Conservation (phyloP, 108 stramenopile genomes). For the Skeletonema potamos region DNA sequence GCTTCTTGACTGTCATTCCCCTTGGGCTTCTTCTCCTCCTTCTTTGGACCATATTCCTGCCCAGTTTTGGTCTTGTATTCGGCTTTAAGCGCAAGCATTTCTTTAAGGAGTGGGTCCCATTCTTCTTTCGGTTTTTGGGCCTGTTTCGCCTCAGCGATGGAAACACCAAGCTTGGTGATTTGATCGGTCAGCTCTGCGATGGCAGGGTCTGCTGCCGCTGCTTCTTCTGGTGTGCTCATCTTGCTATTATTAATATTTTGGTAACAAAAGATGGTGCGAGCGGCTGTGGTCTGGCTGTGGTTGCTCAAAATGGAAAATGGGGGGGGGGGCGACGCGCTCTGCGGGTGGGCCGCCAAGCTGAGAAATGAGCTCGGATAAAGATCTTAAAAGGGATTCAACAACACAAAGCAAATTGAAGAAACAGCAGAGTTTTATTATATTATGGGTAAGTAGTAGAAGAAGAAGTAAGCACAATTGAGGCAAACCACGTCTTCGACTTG, state of each 20-base stretch:
- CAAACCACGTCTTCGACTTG: too few relatives aligned
- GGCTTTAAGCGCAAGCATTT: slow-evolving; percentile 76
- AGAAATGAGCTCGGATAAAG: too few relatives aligned
- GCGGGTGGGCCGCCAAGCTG: too few relatives aligned
- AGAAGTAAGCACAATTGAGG: too few relatives aligned
- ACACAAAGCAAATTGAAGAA: too few relatives aligned
- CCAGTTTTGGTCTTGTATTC: slow-evolving; percentile 75
- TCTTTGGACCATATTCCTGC: slow-evolving; percentile 56
- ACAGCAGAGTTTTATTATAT: too few relatives aligned
- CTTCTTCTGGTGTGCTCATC: background rate
- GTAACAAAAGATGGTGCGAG: background rate
- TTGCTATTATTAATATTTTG: too few relatives aligned
- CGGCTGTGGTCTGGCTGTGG: background rate
- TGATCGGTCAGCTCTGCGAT: slow-evolving; percentile 43
- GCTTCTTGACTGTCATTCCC: slow-evolving; percentile 52
- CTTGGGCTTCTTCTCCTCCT: slow-evolving; percentile 36
- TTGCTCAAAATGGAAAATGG: background rate
- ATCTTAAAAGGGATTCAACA: too few relatives aligned
- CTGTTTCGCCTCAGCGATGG: slow-evolving; percentile 73
- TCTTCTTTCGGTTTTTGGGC: slow-evolving; percentile 75
- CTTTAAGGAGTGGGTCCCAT: slow-evolving; percentile 72
- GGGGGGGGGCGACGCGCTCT: too few relatives aligned
- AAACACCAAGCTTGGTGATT: slow-evolving; percentile 69
- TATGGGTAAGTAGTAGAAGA: too few relatives aligned
- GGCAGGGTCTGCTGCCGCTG: slow-evolving; percentile 25